Evolutionary conservation across 2,329 filamentous ascomycete genomes (phyloP).

Genomic region (Fusarium brachygibbosum): DNA sequence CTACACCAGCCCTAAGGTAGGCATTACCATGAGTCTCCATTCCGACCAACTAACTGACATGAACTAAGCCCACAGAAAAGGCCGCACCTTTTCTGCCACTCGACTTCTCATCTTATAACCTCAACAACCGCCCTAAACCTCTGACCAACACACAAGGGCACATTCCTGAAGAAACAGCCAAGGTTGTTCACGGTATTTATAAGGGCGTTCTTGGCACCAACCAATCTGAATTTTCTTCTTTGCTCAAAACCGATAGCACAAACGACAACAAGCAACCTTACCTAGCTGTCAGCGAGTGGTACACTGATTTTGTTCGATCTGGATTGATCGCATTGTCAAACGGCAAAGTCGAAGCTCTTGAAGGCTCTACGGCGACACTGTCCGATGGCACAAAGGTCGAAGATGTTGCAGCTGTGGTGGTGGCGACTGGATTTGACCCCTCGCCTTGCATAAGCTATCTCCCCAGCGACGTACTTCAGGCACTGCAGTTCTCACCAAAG

Average conservation of each 20-base stretch:
- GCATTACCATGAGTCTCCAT: neutral
- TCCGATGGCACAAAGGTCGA: constrained; percentile 56
- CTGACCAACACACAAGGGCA: constrained; percentile 75
- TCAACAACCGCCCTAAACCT: constrained; percentile 70
- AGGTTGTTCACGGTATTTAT: constrained; percentile 66
- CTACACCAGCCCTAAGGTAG: constrained; percentile 65
- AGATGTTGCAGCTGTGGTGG: constrained; percentile 75
- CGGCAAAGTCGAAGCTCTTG: constrained; percentile 60
- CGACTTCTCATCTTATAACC: constrained; percentile 79
- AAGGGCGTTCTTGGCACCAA: constrained; percentile 64
- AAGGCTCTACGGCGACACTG: constrained; percentile 55
- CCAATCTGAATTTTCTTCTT: constrained; percentile 64
- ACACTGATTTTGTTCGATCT: constrained; percentile 79
- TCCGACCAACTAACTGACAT: neutral
- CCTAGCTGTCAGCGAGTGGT: constrained; percentile 78
- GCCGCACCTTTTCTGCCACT: constrained; percentile 77
- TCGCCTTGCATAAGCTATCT: constrained; percentile 75
- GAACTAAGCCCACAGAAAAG: constrained; percentile 57
- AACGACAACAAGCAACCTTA: constrained; percentile 69
- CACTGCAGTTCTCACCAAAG: constrained; percentile 68
- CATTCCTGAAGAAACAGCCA: constrained; percentile 70
- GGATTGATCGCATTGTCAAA: constrained; percentile 67
- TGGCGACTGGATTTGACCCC: constrained; percentile 82
- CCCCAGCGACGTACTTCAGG: constrained; percentile 65
- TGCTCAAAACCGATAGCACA: constrained; percentile 56